Evolutionary conservation across 352 stramenopile species (phyloP).

Genomic region (Thraustochytrium striatum): DNA sequence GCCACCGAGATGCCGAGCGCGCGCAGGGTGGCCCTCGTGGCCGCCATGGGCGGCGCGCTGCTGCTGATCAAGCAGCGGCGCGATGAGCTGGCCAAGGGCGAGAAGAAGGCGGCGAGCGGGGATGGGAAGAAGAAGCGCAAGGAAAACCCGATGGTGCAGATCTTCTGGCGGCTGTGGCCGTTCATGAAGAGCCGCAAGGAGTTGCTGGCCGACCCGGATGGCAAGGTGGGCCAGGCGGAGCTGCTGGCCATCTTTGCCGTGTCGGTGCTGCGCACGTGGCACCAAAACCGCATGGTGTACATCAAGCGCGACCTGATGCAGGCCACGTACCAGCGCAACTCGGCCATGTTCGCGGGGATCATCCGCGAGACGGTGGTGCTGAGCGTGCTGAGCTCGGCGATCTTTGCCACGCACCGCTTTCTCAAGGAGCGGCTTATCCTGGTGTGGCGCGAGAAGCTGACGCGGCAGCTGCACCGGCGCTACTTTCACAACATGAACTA

Average conservation of each 20-base stretch:
- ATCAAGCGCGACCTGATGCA: slow-evolving; percentile 49
- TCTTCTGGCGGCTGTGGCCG: slow-evolving; percentile 48
- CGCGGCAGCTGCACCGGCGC: slow-evolving; percentile 32
- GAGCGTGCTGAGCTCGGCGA: slow-evolving; percentile 21
- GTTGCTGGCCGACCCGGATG: slow-evolving; percentile 11
- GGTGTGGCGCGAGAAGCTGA: slow-evolving; percentile 47
- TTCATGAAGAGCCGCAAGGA: slow-evolving; percentile 26
- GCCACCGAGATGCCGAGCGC: neutral
- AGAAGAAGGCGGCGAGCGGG: neutral
- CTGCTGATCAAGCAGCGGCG: slow-evolving; percentile 1
- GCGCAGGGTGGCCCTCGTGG: neutral
- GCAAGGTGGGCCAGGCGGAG: slow-evolving; percentile 42
- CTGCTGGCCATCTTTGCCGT: slow-evolving; percentile 46
- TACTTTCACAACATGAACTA: slow-evolving; percentile 48
- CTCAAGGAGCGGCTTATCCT: slow-evolving; percentile 46
- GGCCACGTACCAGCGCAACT: slow-evolving; percentile 45
- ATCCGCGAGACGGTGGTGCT: slow-evolving; percentile 45
- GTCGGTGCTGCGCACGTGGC: slow-evolving; percentile 48
- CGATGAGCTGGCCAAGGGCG: neutral
- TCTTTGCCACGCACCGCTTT: slow-evolving; percentile 47
- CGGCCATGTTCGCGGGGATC: slow-evolving; percentile 11
- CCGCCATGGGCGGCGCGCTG: neutral
- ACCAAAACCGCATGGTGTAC: slow-evolving; percentile 50
- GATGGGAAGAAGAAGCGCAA: slow-evolving; percentile 35
- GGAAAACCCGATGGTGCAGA: slow-evolving; percentile 40